Percentiles rank a stretch among this genome's conserved stretches.
phyloP scores from a whole-genome alignment of 2,329 filamentous ascomycete genomes.

The Tolypocladium ophioglossoides region DNA sequence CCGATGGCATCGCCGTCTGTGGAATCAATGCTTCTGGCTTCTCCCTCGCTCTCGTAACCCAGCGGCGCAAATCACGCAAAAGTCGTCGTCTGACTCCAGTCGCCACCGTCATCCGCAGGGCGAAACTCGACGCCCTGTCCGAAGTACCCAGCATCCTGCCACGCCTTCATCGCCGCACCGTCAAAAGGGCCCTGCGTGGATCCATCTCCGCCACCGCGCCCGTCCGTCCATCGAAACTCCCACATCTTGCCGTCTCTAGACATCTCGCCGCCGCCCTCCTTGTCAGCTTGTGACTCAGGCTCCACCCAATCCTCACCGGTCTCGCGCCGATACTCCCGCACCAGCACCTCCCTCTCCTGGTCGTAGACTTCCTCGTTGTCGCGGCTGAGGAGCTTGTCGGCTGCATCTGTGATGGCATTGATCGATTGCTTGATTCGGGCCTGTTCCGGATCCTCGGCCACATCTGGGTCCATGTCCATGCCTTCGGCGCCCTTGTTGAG shows the following conservation, averaged over 20 bases:
- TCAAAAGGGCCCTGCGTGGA: constrained; percentile 82
- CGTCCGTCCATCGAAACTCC: constrained; percentile 91
- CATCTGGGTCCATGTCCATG: constrained; percentile 60
- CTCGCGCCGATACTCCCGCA: constrained; percentile 74
- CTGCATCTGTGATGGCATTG: constrained; percentile 75
- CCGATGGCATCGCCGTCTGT: neutral
- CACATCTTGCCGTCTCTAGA: constrained; percentile 35
- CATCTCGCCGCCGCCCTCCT: constrained; percentile 6
- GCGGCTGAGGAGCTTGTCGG: constrained; percentile 73
- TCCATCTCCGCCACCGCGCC: constrained; percentile 66
- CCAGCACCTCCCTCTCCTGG: constrained; percentile 69
- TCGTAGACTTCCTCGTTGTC: constrained; percentile 91
- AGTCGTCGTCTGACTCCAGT: constrained; percentile 39
- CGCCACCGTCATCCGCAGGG: constrained; percentile 39
- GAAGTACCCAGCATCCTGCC: constrained; percentile 90
- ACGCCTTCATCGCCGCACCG: constrained; percentile 73
- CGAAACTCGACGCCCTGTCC: constrained; percentile 78
- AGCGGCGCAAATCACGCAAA: constrained; percentile 33
- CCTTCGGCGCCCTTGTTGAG: constrained; percentile 39
- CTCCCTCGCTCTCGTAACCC: neutral
- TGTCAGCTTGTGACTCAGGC: constrained; percentile 19
- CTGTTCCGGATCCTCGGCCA: constrained; percentile 56
- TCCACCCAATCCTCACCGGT: constrained; percentile 76
- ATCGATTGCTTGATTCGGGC: constrained; percentile 61
- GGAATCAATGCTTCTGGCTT: neutral